Evolutionary conservation across 176 grass and related monocot genomes (phyloP).

Genomic region (Triticum aestivum): IWGSC_CS_RefSeq_v2.1 NC_057801.1:479047040-479047539

Average conservation of each 20-base stretch:
- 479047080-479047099: not conserved
- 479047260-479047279: slow-evolving; percentile 78
- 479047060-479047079: not conserved
- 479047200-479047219: not conserved
- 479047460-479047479: slow-evolving; percentile 64
- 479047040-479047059: not conserved
- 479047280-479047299: slow-evolving; percentile 76
- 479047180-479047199: slow-evolving; percentile 7
- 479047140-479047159: not conserved
- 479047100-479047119: not conserved
- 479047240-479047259: slow-evolving; percentile 71
- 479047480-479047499: slow-evolving; percentile 35
- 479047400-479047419: slow-evolving; percentile 62
- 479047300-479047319: slow-evolving; percentile 78
- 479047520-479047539: not conserved
- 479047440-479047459: slow-evolving; percentile 82
- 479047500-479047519: slow-evolving; percentile 23
- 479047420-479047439: slow-evolving; percentile 83
- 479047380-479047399: slow-evolving; percentile 44
- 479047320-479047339: slow-evolving; percentile 55
- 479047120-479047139: not conserved
- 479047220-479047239: not conserved
- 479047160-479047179: not conserved
- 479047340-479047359: slow-evolving; percentile 71
- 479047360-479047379: slow-evolving; percentile 66